Percentiles rank a stretch among this genome's conserved stretches.
Conservation (phyloP, 306 rosid genomes). For the Notholithocarpus densiflorus region DNA sequence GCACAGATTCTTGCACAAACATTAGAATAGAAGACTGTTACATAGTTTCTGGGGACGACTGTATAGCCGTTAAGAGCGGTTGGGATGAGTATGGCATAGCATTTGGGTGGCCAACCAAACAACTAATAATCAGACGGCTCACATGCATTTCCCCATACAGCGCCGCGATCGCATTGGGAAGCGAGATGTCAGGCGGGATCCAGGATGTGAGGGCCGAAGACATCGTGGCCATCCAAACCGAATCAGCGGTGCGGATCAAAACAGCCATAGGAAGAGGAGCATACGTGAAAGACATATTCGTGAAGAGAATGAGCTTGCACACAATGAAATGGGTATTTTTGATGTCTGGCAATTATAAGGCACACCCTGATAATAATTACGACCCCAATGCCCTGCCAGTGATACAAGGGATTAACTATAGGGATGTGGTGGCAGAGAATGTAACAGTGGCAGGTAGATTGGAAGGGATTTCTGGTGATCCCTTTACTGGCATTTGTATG, state of each 20-base stretch:
- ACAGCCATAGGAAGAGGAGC: constrained; percentile 79
- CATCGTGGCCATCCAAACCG: constrained; percentile 50
- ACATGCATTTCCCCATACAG: constrained; percentile 77
- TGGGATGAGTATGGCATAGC: constrained; percentile 83
- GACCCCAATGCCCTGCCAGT: constrained; percentile 64
- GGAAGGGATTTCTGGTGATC: constrained; percentile 69
- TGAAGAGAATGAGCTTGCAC: constrained; percentile 47
- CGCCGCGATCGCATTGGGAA: constrained; percentile 75
- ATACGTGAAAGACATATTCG: constrained; percentile 68
- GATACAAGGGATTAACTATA: constrained; percentile 50
- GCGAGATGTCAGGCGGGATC: constrained; percentile 85
- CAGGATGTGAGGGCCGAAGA: constrained; percentile 74
- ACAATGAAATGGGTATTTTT: constrained; percentile 86
- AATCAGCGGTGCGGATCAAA: constrained; percentile 73
- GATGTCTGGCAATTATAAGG: constrained; percentile 75
- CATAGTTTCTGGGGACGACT: constrained; percentile 83
- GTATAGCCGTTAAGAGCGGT: constrained; percentile 81
- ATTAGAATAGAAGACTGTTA: constrained; percentile 70
- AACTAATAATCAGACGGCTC: constrained; percentile 54
- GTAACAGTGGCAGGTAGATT: constrained; percentile 68
- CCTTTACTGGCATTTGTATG: constrained; percentile 67
- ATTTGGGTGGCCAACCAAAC: constrained; percentile 68
- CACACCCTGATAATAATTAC: constrained; percentile 62
- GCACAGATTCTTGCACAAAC: constrained; percentile 69
- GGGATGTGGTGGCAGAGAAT: constrained; percentile 63